A percentile compares a stretch with the other conserved stretches of the same genome.
Conservation (phyloP, 2,329 filamentous ascomycete species). For the Beauveria scarabaeidicola region DNA sequence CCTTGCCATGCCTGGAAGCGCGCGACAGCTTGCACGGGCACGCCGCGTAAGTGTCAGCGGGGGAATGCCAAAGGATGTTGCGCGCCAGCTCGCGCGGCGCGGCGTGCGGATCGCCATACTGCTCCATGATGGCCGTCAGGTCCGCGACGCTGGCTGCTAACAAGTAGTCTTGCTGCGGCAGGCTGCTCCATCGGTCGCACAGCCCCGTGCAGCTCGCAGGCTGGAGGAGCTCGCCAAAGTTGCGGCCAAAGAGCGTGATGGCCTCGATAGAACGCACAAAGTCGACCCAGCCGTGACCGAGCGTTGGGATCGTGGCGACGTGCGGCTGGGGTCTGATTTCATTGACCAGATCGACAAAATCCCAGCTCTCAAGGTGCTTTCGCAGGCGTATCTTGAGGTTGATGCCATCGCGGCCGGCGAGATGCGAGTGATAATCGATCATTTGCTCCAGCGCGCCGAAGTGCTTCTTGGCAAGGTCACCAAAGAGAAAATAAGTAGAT, state of each 20-base stretch:
- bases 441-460: constrained; percentile 18
- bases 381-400: constrained; percentile 9
- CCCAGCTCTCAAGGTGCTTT: constrained; percentile 22
- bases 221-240: constrained; percentile 17
- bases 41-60: not conserved
- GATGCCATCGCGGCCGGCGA: constrained; percentile 10
- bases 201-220: not conserved
- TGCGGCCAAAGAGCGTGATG: constrained; percentile 17
- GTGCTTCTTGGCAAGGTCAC: constrained; percentile 15
- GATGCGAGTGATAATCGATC: constrained; percentile 17
- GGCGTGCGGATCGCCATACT: not conserved
- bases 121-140: not conserved
- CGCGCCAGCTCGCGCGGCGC: not conserved
- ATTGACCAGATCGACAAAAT: constrained; percentile 20
- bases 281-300: constrained; percentile 18
- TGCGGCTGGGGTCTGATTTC: constrained; percentile 14
- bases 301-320: constrained; percentile 12
- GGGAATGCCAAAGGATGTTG: not conserved
- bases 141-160: not conserved
- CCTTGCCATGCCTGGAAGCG: not conserved
- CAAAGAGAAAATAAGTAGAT: constrained; percentile 5
- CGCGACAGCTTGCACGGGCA: not conserved
- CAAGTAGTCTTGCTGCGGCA: not conserved
- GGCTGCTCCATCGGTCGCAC: not conserved
- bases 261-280: constrained; percentile 17